Conservation (phyloP, 768 basidiomycete genomes). For the Tylopilus subfusipes region DNA sequence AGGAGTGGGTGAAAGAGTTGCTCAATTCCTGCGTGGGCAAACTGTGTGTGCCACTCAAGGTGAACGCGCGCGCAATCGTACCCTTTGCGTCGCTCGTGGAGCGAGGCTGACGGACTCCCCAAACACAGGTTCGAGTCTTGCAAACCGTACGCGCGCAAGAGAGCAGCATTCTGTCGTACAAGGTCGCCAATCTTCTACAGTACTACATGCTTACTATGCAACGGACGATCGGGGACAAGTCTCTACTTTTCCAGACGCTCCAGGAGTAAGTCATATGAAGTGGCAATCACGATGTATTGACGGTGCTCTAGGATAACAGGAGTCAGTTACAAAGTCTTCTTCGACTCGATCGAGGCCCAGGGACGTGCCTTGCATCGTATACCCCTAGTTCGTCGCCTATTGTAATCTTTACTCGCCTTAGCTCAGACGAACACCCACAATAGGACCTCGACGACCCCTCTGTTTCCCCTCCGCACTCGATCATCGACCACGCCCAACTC, state of each 20-base stretch:
- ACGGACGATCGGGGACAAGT: slow-evolving; percentile 83
- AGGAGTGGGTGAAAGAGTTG: slow-evolving; percentile 74
- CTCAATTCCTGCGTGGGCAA: slow-evolving; percentile 82
- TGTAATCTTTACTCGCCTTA: neutral
- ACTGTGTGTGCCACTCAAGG: slow-evolving; percentile 86
- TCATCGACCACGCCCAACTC: slow-evolving; percentile 81
- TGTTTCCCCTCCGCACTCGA: slow-evolving; percentile 66
- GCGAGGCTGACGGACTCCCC: neutral
- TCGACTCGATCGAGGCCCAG: slow-evolving; percentile 82
- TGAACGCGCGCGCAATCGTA: slow-evolving; percentile 25
- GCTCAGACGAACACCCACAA: neutral
- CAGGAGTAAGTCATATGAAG: slow-evolving; percentile 56
- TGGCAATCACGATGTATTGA: neutral
- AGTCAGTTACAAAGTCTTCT: slow-evolving; percentile 78
- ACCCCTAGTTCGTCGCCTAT: slow-evolving; percentile 44
- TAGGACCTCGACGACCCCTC: slow-evolving; percentile 70
- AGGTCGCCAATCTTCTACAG: slow-evolving; percentile 90
- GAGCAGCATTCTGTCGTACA: slow-evolving; percentile 87
- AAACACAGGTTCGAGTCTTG: slow-evolving; percentile 71
- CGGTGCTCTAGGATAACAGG: slow-evolving; percentile 64
- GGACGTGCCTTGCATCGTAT: slow-evolving; percentile 60
- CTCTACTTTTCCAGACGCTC: slow-evolving; percentile 70
- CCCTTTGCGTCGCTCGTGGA: neutral
- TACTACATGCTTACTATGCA: slow-evolving; percentile 94
- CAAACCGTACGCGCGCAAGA: slow-evolving; percentile 94